These are phyloP conservation scores for Sclerotinia subarctica DNA, from an alignment of 2,329 filamentous ascomycete genomes.

Conservation along the genomic window DNA sequence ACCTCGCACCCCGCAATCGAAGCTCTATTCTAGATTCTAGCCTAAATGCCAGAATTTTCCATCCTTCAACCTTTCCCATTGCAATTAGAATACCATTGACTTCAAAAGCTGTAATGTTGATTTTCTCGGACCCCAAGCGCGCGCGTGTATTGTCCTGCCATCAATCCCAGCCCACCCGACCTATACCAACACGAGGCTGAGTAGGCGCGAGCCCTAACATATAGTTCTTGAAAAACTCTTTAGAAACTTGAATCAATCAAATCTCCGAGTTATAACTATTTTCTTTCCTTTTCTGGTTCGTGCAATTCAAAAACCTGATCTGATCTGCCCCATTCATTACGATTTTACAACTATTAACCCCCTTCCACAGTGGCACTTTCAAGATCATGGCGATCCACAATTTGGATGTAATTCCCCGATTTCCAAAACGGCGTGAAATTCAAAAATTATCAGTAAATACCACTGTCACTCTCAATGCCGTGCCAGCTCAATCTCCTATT, in stretches of 20 bases:
- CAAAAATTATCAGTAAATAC: neutral
- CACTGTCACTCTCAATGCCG: neutral
- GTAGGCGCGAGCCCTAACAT: neutral
- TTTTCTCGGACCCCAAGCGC: neutral
- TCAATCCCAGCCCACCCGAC: neutral
- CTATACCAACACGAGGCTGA: conserved; percentile 6
- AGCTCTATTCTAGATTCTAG: neutral
- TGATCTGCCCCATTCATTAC: no score
- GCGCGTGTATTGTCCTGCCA: neutral
- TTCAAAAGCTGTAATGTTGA: neutral
- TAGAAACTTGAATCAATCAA: neutral
- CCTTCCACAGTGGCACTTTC: no score
- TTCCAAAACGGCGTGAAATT: neutral
- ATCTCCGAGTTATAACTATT: neutral
- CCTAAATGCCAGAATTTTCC: neutral
- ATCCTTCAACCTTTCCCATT: neutral
- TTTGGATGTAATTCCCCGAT: neutral
- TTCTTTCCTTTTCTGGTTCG: neutral
- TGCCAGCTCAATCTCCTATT: neutral
- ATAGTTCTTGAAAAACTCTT: neutral
- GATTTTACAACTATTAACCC: no score
- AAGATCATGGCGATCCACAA: neutral
- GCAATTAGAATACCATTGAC: neutral
- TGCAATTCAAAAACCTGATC: neutral
- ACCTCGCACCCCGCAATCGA: neutral